Evolutionary conservation across 192 early-diverging fungal genomes (phyloP).

Genomic region (Podila minutissima): DNA sequence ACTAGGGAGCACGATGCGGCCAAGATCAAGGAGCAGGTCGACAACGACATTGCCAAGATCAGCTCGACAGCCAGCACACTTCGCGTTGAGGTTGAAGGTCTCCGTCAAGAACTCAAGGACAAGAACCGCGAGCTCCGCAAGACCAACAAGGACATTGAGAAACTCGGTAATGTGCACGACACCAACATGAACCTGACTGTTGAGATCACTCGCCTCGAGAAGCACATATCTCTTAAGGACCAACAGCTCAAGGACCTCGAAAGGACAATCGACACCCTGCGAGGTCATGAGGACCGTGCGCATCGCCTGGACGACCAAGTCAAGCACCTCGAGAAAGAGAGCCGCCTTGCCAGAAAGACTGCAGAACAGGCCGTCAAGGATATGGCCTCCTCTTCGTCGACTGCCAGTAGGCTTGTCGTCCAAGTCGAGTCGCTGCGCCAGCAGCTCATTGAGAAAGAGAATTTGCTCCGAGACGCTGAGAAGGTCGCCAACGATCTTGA

Average conservation of each 20-base stretch:
- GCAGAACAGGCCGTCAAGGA: conserved; percentile 9
- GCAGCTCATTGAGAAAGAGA: conserved; percentile 4
- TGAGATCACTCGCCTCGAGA: conserved; percentile 27
- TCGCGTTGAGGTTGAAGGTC: conserved; percentile 15
- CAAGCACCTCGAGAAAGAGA: conserved; percentile 5
- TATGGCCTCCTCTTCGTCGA: conserved; percentile 12
- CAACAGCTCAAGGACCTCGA: conserved; percentile 8
- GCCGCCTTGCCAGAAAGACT: neutral
- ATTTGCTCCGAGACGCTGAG: neutral
- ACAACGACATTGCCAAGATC: conserved; percentile 14
- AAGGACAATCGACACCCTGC: conserved; percentile 11
- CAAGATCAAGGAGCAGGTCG: conserved; percentile 9
- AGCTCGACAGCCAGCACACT: conserved; percentile 27
- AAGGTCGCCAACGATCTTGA: conserved; percentile 3
- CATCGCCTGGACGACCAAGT: conserved; percentile 12
- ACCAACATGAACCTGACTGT: conserved; percentile 10
- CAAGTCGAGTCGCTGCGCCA: conserved; percentile 24
- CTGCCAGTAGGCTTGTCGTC: conserved; percentile 24
- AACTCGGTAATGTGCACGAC: conserved; percentile 9
- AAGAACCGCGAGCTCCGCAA: conserved; percentile 5
- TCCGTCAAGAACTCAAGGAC: conserved; percentile 16
- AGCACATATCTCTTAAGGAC: conserved; percentile 14
- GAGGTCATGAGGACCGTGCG: conserved; percentile 1
- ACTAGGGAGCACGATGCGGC: neutral
- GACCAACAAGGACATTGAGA: conserved; percentile 6